Evolutionary conservation across 805 yeast species (phyloP).

Genomic region (Cyberlindnera mycetangii): DNA sequence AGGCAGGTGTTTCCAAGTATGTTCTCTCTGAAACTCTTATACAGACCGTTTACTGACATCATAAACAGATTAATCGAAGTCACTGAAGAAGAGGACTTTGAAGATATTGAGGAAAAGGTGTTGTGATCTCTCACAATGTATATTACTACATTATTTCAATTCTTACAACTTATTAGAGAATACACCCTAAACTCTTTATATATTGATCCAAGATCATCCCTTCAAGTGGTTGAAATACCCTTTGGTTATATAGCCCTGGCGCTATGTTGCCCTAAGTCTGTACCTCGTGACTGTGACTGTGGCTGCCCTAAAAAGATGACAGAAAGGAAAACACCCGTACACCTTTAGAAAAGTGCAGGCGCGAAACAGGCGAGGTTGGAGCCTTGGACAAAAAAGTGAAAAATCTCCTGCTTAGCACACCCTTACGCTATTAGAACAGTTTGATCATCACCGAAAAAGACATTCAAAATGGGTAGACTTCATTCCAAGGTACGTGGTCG

Average conservation of each 20-base stretch:
- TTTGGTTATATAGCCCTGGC: conserved; percentile 1
- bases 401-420: conserved; percentile 12
- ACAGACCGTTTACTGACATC: conserved; percentile 18
- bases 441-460: conserved; percentile 8
- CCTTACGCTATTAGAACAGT: not conserved
- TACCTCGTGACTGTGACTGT: not conserved
- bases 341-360: not conserved
- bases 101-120: conserved; percentile 43
- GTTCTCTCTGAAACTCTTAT: conserved; percentile 16
- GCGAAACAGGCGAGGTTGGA: not conserved
- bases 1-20: conserved; percentile 36
- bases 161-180: not conserved
- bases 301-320: conserved; percentile 1
- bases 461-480: conserved; percentile 97
- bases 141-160: not conserved
- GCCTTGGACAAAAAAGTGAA: conserved; percentile 17
- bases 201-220: no score
- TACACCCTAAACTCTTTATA: no score
- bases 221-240: not conserved
- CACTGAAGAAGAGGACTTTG: conserved; percentile 69
- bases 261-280: not conserved
- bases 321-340: conserved; percentile 5
- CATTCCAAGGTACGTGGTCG: conserved; percentile 86
- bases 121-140: not conserved
- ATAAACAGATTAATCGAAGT: conserved; percentile 49